A percentile compares a stretch with the other conserved stretches of the same genome.
phyloP scores from a whole-genome alignment of 768 basidiomycete species.

The Lepiota venenata region DNA sequence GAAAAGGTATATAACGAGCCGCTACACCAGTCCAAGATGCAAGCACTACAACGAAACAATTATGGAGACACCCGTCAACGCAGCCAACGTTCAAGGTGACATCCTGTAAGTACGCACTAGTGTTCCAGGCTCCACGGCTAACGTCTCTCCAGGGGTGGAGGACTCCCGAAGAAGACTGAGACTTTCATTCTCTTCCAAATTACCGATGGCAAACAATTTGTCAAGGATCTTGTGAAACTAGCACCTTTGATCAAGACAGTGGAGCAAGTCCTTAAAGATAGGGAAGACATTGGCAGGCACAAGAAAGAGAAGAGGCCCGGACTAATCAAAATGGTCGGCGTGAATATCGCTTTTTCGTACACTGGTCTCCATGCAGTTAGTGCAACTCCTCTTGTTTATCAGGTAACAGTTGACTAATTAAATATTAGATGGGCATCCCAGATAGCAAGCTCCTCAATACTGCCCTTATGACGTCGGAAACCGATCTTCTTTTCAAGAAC shows the following conservation, averaged over 20 bases:
- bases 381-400: not conserved
- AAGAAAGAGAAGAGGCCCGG: conserved; percentile 31
- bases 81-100: conserved; percentile 42
- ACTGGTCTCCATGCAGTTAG: conserved; percentile 39
- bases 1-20: not conserved
- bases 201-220: conserved; percentile 39
- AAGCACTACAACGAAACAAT: not conserved
- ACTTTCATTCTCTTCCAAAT: conserved; percentile 52
- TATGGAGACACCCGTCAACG: not conserved
- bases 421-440: conserved; percentile 13
- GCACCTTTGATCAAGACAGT: conserved; percentile 45
- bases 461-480: conserved; percentile 27
- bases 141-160: conserved; percentile 32
- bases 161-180: conserved; percentile 53
- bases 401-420: not conserved
- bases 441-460: conserved; percentile 39
- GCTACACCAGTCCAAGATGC: not conserved
- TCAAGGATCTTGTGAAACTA: conserved; percentile 35
- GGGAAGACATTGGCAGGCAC: conserved; percentile 34
- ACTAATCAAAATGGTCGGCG: conserved; percentile 36
- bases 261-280: conserved; percentile 37
- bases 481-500: conserved; percentile 26
- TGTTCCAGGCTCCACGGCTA: not conserved
- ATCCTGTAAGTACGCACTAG: conserved; percentile 32
- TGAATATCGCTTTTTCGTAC: conserved; percentile 55